Evolutionary conservation across 2,329 filamentous ascomycete genomes (phyloP), one percentile per base, ranked within the genome.

Genomic region (Colletotrichum sp.): DNA sequence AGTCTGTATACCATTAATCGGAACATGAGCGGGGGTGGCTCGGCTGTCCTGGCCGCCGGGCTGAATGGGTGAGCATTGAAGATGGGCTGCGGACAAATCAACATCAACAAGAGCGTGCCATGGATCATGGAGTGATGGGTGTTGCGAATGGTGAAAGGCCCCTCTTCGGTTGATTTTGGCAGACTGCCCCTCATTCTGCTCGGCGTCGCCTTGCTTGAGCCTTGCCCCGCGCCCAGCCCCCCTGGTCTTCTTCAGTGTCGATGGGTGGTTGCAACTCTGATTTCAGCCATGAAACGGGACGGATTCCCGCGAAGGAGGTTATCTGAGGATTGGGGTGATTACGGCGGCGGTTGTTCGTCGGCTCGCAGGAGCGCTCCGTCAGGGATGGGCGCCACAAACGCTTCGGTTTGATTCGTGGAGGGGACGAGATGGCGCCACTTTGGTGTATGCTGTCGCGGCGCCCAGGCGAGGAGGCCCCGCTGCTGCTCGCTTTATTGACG

Each of bases 231-330:
- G 34, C 15, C 21, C 28, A n/a, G 34, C 21, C 9, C 36, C 62
- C 24, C 38, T 65, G 16, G 36, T 18, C 28, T 48, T n/a, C 62
- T 66, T 48, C 24, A 21, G 7, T 18, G n/a, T 30, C 38, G 65
- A 56, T 34, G 10, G 43, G 43, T 67, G 43, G 43, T 66, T 34
- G 62, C 26, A 68, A 52, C n/a, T 58, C 56, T 43, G 70, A 72
- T 72, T 48, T 75, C 43, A 48, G 73, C 70, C 70, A 60, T 68
- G 64, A 73, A 75, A 75, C 73, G 73, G 73, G 70, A 75, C 70
- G 73, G 56, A 73, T 68, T 75, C 48, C 73, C 69, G 56, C 36
- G 64, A 52, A 38, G 32, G 24, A 60, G 55, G 36, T 12, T 48
- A 38, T 48, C 28, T 52, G 36, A 48, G 68, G 36, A 13, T 64